Base-by-base conservation (phyloP, 2,329 filamentous ascomycete genomes). In the Colletotrichum zoysiae region DNA sequence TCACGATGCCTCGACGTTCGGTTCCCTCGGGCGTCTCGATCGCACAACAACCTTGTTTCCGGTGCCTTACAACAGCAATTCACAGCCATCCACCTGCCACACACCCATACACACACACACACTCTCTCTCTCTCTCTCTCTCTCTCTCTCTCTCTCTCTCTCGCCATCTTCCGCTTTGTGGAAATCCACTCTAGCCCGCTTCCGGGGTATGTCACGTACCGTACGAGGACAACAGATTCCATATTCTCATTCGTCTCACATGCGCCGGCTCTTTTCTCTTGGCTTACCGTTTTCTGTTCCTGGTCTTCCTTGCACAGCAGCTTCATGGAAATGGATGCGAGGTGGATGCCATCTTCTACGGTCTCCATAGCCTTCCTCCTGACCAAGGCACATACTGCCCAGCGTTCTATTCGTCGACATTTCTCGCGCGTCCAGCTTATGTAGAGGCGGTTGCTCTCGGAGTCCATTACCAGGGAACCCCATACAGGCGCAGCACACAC, bases 201-300 rank as follows among this genome's bases (percentile, higher is more conserved):
- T 26, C 50, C 26, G 38, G 38, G 26, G 18, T 33, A 66, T 12
- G 38, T 42, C 7, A 42, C 40, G 26, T 42, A 20, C 53, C 20
- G 23, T 64, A 20, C 26, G 12, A 23, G 5, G 46, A 23, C 23
- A 46, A 20, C 50, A 64, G 50, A 56, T 46, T 50, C 50, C 38
- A 55, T n/a, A 55, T 46, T 64, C 61, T 42, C 61, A 46, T 18
- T 46, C 40, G 30, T 40, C 61, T 64, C 50, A 64, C 38, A 23
- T 55, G 50, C 26, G 33, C 5, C 20, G 18, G 7, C n/a, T 30
- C 14, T 40, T 70, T n/a, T 57, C 20, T 59, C n/a, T 53, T 23
- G 59, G 33, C 58, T 56, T 51, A 40, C 55, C 38, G 42, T 50
- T 56, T 33, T 33, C 56, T 33, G 62, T 70, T 59, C 56, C 51